A percentile compares a stretch with the other conserved stretches of the same genome.
These are phyloP conservation scores for Exophiala calicioides DNA, from an alignment of 2,329 filamentous ascomycete species.

Conservation along the genomic window DNA sequence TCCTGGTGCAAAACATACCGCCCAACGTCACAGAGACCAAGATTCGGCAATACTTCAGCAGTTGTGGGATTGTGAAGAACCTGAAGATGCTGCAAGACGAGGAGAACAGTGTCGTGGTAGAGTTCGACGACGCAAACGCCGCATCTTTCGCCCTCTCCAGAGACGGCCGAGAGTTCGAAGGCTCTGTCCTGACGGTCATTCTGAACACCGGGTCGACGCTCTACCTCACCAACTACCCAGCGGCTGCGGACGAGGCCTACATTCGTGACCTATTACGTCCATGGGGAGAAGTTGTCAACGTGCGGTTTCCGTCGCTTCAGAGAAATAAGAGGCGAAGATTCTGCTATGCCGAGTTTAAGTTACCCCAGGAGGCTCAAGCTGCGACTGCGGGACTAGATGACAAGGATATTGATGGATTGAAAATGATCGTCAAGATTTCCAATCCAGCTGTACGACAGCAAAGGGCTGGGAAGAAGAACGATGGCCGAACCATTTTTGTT, in stretches of 20 bases:
- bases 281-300: constrained; percentile 78
- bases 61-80: constrained; percentile 81
- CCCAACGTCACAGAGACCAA: constrained; percentile 67
- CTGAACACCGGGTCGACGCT: constrained; percentile 77
- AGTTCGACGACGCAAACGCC: constrained; percentile 80
- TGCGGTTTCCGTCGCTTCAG: constrained; percentile 89
- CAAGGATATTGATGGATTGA: constrained; percentile 64
- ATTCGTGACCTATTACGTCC: constrained; percentile 59
- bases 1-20: constrained; percentile 79
- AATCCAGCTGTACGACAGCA: constrained; percentile 76
- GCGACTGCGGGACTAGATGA: constrained; percentile 76
- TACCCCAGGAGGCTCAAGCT: constrained; percentile 64
- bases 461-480: constrained; percentile 77
- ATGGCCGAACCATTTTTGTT: constrained; percentile 83
- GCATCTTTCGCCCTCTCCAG: constrained; percentile 77
- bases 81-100: constrained; percentile 68
- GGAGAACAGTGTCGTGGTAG: constrained; percentile 71
- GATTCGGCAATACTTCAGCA: constrained; percentile 85
- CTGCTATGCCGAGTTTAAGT: constrained; percentile 90
- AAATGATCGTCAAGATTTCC: constrained; percentile 77
- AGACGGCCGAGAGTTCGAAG: constrained; percentile 76
- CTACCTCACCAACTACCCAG: constrained; percentile 87
- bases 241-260: constrained; percentile 50
- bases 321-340: constrained; percentile 87
- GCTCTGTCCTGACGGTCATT: constrained; percentile 70